These are phyloP conservation scores for Calendula officinalis DNA, from an alignment of 129 eudicot species.

Conservation along the genomic window DNA sequence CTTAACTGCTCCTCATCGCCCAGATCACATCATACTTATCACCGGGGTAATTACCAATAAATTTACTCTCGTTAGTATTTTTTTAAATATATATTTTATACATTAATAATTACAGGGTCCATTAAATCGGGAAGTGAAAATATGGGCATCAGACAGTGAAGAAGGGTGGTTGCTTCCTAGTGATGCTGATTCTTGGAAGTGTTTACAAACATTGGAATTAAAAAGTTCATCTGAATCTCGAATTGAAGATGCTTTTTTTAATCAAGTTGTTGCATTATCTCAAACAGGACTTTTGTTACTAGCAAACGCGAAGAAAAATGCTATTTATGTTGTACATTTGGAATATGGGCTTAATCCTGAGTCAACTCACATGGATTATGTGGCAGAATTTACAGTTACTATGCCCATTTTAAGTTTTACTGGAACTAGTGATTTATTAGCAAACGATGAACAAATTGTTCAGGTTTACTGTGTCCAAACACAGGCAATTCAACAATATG, in stretches of 20 bases:
- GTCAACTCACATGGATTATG: constrained; percentile 82
- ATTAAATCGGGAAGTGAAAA: constrained; percentile 77
- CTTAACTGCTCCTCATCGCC: constrained; percentile 76
- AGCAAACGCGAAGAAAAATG: constrained; percentile 95
- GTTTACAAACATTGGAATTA: constrained; percentile 80
- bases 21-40: constrained; percentile 87
- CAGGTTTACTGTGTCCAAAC: constrained; percentile 98
- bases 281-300: constrained; percentile 83
- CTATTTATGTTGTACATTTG: constrained; percentile 86
- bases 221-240: constrained; percentile 64
- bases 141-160: constrained; percentile 91
- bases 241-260: constrained; percentile 78
- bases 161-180: constrained; percentile 99
- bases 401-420: constrained; percentile 97
- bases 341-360: constrained; percentile 87
- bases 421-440: constrained; percentile 78
- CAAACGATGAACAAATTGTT: constrained; percentile 80
- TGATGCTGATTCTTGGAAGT: constrained; percentile 93
- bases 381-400: constrained; percentile 88
- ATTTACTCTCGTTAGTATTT: not conserved
- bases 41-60: constrained; percentile 59
- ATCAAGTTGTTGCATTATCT: constrained; percentile 82
- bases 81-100: not conserved
- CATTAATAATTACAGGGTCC: constrained; percentile 63
- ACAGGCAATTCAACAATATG: constrained; percentile 98